Evolutionary conservation across 768 basidiomycete genomes (phyloP).

Genomic region (Fomitopsis serialis): DNA sequence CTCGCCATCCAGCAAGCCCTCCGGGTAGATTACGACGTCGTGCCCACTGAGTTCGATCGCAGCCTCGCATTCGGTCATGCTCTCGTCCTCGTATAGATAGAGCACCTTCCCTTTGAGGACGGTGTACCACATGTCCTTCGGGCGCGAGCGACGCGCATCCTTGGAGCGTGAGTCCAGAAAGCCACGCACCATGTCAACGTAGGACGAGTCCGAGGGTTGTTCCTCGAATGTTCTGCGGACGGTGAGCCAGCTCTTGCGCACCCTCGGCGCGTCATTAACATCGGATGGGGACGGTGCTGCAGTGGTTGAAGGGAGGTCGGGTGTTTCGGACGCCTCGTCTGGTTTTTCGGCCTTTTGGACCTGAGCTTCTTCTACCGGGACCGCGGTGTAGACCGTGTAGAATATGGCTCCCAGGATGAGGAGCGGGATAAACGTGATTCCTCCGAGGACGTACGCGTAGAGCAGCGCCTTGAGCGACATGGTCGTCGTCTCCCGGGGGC

Average conservation of each 20-base stretch:
- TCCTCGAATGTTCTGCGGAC: conserved; percentile 79
- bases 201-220: conserved; percentile 53
- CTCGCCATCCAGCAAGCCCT: conserved; percentile 78
- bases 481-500: background rate
- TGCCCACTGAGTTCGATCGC: conserved; percentile 83
- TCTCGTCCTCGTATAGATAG: conserved; percentile 92
- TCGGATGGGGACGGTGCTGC: conserved; percentile 23
- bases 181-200: conserved; percentile 74
- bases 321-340: conserved; percentile 10
- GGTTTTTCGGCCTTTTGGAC: conserved; percentile 17
- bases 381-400: conserved; percentile 75
- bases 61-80: conserved; percentile 83
- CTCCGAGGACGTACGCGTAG: conserved; percentile 86
- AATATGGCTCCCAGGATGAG: conserved; percentile 52
- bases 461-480: conserved; percentile 71
- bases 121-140: conserved; percentile 91
- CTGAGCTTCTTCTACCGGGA: conserved; percentile 57
- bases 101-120: conserved; percentile 88
- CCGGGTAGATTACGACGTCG: conserved; percentile 70
- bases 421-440: conserved; percentile 85
- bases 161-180: conserved; percentile 80
- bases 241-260: conserved; percentile 79
- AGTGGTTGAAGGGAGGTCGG: conserved; percentile 24
- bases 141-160: conserved; percentile 76
- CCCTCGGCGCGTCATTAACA: conserved; percentile 52